phyloP scores from a whole-genome alignment of 2,329 filamentous ascomycete genomes.

The Trichoderma semiorbis region DNA sequence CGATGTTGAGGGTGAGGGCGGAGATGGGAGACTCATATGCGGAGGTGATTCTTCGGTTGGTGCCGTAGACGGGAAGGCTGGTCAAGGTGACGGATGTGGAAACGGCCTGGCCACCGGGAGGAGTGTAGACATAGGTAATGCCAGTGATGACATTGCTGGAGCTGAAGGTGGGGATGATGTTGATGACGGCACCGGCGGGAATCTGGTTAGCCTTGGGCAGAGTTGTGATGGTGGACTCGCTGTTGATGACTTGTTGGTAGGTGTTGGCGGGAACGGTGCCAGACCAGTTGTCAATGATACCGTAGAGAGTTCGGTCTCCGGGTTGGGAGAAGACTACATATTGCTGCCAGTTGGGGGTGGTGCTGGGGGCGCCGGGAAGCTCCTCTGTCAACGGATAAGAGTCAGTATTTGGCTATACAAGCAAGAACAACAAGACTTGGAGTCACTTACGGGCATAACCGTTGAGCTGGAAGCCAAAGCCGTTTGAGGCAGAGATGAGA shows the following conservation, averaged over 20 bases:
- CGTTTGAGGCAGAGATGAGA: background rate
- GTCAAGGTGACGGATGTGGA: background rate
- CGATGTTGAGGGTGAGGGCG: background rate
- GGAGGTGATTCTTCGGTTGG: background rate
- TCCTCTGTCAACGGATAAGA: background rate
- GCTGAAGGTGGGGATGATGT: background rate
- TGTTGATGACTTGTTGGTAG: background rate
- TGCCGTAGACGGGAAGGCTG: background rate
- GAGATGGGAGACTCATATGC: background rate
- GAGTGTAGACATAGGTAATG: background rate
- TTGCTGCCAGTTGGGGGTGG: constrained; percentile 9
- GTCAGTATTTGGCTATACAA: background rate
- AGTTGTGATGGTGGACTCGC: background rate
- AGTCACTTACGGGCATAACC: background rate
- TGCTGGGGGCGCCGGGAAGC: background rate
- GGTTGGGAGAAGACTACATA: background rate
- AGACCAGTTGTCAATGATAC: background rate
- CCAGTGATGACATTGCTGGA: background rate
- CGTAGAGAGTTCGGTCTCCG: background rate
- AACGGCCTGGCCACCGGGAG: background rate
- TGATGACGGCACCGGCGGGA: background rate
- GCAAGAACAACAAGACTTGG: background rate
- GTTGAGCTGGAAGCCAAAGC: background rate
- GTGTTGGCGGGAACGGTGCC: background rate
- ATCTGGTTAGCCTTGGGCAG: background rate